Evolutionary conservation across 208 protist species (phyloP).

Genomic region (Strigomonas culicis): DNA sequence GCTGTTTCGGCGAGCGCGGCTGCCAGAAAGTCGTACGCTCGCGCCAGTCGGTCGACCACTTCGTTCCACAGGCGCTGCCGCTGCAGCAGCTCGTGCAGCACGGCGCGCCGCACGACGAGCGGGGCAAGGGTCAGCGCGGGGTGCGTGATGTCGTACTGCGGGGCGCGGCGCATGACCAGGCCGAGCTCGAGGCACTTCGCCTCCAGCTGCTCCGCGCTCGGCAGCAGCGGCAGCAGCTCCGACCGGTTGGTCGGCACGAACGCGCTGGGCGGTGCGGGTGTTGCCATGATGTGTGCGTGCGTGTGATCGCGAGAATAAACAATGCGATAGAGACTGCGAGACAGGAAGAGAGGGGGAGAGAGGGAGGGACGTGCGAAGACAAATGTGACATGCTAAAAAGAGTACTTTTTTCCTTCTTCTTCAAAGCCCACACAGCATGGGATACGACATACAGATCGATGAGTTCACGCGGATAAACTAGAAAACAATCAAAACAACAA

Average conservation of each 20-base stretch:
- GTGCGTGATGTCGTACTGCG: slow-evolving; percentile 36
- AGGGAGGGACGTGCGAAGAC: not conserved
- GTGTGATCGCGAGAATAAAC: no score
- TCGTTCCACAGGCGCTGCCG: slow-evolving; percentile 78
- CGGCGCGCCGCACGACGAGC: slow-evolving; percentile 26
- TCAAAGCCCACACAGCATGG: not conserved
- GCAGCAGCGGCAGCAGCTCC: slow-evolving; percentile 12
- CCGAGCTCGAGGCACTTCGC: slow-evolving; percentile 76
- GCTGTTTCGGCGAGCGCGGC: slow-evolving; percentile 55
- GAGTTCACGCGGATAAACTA: no score
- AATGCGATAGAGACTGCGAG: not conserved
- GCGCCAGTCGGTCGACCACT: slow-evolving; percentile 71
- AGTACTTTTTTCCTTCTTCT: not conserved
- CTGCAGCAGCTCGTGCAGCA: slow-evolving; percentile 37
- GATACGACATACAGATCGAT: not conserved
- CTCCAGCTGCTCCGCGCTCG: slow-evolving; percentile 48
- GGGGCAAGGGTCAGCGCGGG: slow-evolving; percentile 61
- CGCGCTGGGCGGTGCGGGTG: not conserved
- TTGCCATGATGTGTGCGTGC: slow-evolving; percentile 5
- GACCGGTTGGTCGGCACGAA: no score
- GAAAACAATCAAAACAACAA: no score
- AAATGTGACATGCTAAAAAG: not conserved
- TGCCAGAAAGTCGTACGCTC: slow-evolving; percentile 59
- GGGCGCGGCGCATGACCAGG: slow-evolving; percentile 57
- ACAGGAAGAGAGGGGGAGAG: not conserved